Base-by-base conservation (phyloP, 139 green algal genomes). In the Chlorella ohadii region DNA sequence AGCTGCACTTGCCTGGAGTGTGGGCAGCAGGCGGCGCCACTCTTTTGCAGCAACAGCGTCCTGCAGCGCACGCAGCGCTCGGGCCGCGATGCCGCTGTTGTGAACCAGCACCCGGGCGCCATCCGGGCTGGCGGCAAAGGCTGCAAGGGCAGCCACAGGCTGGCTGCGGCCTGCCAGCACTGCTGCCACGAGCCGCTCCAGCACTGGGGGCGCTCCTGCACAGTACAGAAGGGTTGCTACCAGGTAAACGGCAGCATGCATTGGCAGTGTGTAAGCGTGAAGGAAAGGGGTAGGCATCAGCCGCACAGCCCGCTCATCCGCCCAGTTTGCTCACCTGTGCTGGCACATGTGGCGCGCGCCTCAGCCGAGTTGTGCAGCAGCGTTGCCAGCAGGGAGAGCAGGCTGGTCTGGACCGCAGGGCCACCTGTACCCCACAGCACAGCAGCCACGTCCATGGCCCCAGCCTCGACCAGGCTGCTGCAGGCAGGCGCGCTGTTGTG, bases 61-160 rank as follows among this genome's bases (percentile, higher is more conserved):
- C 27, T 68, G 55, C 34, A 81, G 23, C 2, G 28, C 34, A 23
- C 56, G 56, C 75, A 70, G 56, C 22, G 75, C 55, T 0, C 75
- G 75, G 7, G 27, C 28, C 25, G 36, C 55, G 2, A 81, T 27
- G 56, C 33, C n/a, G 55, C 7, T 33, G 25, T 4, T 33, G 34
- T 71, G 75, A 27, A 81, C 34, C 56, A 81, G 56, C 1, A 59
- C 34, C 4, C 36, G 75, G 0, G 56, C 75, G 33, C 75, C 75
- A 23, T 81, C 56, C 4, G 75, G 75, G 16, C 55, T 71, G 75
- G 56, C 75, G 22, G 75, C 75, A 68, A 70, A 81, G 75, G 55
- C 34, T 20, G n/a, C 28, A 33, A 81, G 51, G 5, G 41, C 17
- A 2, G 34, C 36, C 9, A 25, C 75, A 17, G 59, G 47, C 41